Percentiles rank a stretch among this genome's conserved stretches.
Evolutionary conservation across 139 green algal genomes (phyloP).

Genomic region (Zygnema circumcarinatum): DNA sequence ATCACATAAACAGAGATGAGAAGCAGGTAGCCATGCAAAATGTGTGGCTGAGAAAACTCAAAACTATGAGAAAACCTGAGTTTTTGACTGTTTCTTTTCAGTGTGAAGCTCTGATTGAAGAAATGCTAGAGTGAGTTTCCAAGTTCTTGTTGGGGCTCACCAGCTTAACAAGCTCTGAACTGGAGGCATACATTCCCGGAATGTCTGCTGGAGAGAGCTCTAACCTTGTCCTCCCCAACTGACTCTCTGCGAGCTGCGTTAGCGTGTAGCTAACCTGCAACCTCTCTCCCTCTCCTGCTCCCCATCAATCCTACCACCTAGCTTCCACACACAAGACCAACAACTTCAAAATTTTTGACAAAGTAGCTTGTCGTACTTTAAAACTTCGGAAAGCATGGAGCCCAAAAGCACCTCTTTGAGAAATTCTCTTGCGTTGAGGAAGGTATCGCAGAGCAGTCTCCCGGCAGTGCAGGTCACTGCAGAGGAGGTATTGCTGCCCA

Average conservation of each 20-base stretch:
- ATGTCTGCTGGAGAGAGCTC: constrained; percentile 77
- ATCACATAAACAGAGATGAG: too few relatives aligned
- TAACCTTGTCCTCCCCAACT: constrained; percentile 76
- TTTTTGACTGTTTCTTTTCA: too few relatives aligned
- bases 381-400: too few relatives aligned
- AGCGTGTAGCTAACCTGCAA: constrained; percentile 90
- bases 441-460: constrained; percentile 96
- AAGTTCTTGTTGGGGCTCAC: constrained; percentile 58
- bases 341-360: too few relatives aligned
- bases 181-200: constrained; percentile 45
- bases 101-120: too few relatives aligned
- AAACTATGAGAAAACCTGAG: too few relatives aligned
- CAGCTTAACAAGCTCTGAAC: constrained; percentile 73
- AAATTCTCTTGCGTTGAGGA: constrained; percentile 88
- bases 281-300: too few relatives aligned
- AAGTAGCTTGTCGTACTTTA: too few relatives aligned
- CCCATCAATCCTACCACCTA: too few relatives aligned
- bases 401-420: constrained; percentile 79
- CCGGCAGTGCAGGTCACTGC: constrained; percentile 79
- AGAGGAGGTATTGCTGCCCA: constrained; percentile 80
- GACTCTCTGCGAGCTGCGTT: constrained; percentile 76
- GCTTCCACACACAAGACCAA: too few relatives aligned
- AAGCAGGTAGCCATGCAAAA: too few relatives aligned
- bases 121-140: constrained; percentile 21
- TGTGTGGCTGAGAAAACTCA: too few relatives aligned